Conservation (phyloP, 768 basidiomycete genomes). For the Termitomyces bulborhizus region DNA sequence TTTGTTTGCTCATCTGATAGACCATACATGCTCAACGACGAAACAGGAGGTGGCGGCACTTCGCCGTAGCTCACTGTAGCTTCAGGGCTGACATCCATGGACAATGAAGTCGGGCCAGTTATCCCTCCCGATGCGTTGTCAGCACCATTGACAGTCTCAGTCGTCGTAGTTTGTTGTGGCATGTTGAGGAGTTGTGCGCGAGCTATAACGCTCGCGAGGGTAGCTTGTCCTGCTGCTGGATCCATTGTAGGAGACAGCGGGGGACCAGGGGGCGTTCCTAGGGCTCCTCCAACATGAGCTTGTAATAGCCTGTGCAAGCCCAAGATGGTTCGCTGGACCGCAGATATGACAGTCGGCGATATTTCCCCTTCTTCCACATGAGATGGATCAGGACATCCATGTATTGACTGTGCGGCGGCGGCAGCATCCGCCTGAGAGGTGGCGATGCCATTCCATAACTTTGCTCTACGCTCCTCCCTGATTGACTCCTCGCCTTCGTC, state of each 20-base stretch:
- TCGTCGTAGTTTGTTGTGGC: slow-evolving; percentile 8
- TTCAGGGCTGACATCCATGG: not conserved
- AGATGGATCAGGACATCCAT: slow-evolving; percentile 20
- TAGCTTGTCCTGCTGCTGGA: slow-evolving; percentile 55
- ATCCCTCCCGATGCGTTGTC: not conserved
- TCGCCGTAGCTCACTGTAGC: slow-evolving; percentile 2
- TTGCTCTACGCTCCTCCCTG: slow-evolving; percentile 54
- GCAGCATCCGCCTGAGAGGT: slow-evolving; percentile 30
- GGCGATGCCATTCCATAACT: slow-evolving; percentile 59
- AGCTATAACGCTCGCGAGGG: slow-evolving; percentile 66
- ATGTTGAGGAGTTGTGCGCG: slow-evolving; percentile 55
- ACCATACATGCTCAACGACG: slow-evolving; percentile 60
- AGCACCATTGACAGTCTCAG: not conserved
- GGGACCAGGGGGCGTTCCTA: slow-evolving; percentile 36
- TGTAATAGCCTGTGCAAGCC: slow-evolving; percentile 52
- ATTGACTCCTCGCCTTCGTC: slow-evolving; percentile 37
- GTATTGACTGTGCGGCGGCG: slow-evolving; percentile 11
- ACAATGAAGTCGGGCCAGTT: not conserved
- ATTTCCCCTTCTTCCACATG: slow-evolving; percentile 60
- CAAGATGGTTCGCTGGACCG: slow-evolving; percentile 47
- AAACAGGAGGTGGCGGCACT: slow-evolving; percentile 15
- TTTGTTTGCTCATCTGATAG: slow-evolving; percentile 69
- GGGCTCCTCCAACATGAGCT: slow-evolving; percentile 47
- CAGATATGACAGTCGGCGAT: slow-evolving; percentile 36
- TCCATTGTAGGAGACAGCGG: slow-evolving; percentile 27